Percentiles rank a stretch among this genome's conserved stretches.
These are phyloP conservation scores for Ophiocordyceps unilateralis DNA, from an alignment of 2,329 filamentous ascomycete species.

Conservation along the genomic window DNA sequence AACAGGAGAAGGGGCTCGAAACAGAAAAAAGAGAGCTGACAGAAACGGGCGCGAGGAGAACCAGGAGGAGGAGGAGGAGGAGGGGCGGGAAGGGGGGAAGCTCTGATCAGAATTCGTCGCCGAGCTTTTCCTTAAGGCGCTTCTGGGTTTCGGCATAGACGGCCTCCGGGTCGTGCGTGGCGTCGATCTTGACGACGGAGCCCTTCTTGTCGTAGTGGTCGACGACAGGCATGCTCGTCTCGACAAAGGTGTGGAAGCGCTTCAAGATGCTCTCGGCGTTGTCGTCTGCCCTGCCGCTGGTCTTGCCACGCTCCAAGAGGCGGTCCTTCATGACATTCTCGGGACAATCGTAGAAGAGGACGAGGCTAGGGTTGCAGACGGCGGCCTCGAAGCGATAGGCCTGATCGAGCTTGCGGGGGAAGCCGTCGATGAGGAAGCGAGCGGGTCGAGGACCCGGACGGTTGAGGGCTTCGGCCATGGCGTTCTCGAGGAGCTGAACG, in stretches of 20 bases:
- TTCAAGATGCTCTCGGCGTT: constrained; percentile 94
- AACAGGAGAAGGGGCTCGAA: background rate
- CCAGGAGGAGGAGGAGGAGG: too few species aligned
- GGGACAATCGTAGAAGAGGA: constrained; percentile 87
- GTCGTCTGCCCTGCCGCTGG: constrained; percentile 78
- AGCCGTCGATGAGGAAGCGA: constrained; percentile 70
- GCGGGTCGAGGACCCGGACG: background rate
- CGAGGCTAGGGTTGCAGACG: constrained; percentile 69
- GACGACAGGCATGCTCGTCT: constrained; percentile 96
- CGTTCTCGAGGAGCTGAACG: constrained; percentile 81
- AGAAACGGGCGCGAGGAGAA: too few species aligned
- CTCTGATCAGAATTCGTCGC: constrained; percentile 13
- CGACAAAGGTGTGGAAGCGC: constrained; percentile 83
- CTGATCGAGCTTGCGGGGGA: constrained; percentile 95
- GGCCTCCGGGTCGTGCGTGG: constrained; percentile 46
- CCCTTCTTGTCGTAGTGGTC: constrained; percentile 62
- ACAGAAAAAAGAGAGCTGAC: too few species aligned
- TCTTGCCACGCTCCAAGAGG: constrained; percentile 79
- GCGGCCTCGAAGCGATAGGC: constrained; percentile 81
- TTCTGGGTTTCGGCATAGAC: constrained; percentile 37
- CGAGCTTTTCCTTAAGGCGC: constrained; percentile 31
- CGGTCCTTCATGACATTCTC: constrained; percentile 76
- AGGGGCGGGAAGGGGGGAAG: too few species aligned
- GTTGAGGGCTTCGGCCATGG: constrained; percentile 57
- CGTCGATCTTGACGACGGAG: constrained; percentile 66